Evolutionary conservation across 1,284 basidiomycete genomes (phyloP), one percentile per base, ranked within the genome.

Genomic region (Austroboletus novae-zelandiae): DNA sequence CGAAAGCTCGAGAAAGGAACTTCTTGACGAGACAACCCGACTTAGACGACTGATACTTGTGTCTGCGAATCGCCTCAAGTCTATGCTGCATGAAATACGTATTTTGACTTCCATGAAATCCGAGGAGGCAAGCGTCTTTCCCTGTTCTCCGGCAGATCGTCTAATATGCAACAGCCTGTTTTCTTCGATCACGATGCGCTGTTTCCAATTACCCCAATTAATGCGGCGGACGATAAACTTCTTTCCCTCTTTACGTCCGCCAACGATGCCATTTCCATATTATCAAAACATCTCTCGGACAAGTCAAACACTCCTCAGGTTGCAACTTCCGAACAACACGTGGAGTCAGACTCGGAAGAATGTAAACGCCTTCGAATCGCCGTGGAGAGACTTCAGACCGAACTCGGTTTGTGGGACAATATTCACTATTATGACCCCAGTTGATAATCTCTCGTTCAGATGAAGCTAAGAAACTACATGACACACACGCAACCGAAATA

Each of bases 1-100:
- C 1, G 87, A 91, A 59, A 75, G 77, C 40, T 81, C 88, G 0
- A 74, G 89, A 36, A 72, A 74, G 40, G 78, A 81, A 48, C 74
- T 94, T 27, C 70, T 77, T 30, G 83, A 87, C 41, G 90, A 94
- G 68, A 91, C 88, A 43, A 70, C 80, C 46, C 76, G 76, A 31
- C 77, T 94, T 50, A 78, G 84, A 50, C 80, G 79, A 48, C 71
- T 92, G n/a, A 67, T 91, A 3, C 66, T 94, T 30, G 76, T 78
- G 30, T 75, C 83, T 4, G 83, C 84, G 17, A 92, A 92, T 60
- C 83, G 84, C 52, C 67, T 90, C 23, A 81, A 85, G 58, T 72
- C 75, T 20, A 70, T 87, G 27, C 45, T 81, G 27, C 73, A 81
- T 54, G 62, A 61, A 48, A 72, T 73, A 43, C 74, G 67, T 48